phyloP scores from a whole-genome alignment of 2,329 filamentous ascomycete species.

The Myriosclerotinia curreyana region DNA sequence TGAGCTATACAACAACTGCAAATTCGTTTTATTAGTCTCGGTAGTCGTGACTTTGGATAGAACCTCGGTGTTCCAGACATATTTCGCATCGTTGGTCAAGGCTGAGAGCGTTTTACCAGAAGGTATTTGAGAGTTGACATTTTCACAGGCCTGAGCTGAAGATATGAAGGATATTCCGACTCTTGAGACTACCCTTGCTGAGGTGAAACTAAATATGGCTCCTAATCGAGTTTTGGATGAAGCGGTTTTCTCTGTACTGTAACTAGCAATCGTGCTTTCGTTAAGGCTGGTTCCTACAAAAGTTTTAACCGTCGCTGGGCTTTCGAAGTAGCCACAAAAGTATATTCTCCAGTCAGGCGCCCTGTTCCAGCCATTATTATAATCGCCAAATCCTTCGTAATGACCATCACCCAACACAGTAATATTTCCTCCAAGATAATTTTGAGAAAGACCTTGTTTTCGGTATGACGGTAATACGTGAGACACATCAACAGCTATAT shows the following conservation, averaged over 20 bases:
- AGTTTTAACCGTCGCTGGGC: constrained; percentile 49
- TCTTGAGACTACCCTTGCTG: constrained; percentile 46
- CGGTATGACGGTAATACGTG: constrained; percentile 61
- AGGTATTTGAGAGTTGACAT: constrained; percentile 46
- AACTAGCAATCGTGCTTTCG: constrained; percentile 26
- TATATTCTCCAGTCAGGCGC: constrained; percentile 61
- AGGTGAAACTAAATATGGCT: constrained; percentile 47
- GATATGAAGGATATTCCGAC: constrained; percentile 52
- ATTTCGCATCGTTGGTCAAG: constrained; percentile 46
- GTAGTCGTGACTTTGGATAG: constrained; percentile 62
- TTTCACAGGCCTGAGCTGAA: constrained; percentile 48
- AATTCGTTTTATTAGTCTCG: constrained; percentile 52
- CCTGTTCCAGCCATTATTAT: constrained; percentile 66
- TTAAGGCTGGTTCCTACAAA: constrained; percentile 36
- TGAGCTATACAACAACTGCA: constrained; percentile 63
- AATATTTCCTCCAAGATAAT: constrained; percentile 58
- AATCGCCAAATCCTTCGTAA: constrained; percentile 60
- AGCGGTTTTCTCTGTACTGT: constrained; percentile 36
- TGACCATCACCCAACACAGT: constrained; percentile 48
- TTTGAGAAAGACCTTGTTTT: constrained; percentile 57
- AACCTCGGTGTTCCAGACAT: constrained; percentile 59
- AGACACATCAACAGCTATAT: constrained; percentile 60
- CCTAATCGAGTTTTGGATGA: constrained; percentile 42
- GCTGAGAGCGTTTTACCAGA: constrained; percentile 44
- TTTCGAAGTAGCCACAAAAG: constrained; percentile 47